Percentiles rank a stretch among this genome's conserved stretches.
Evolutionary conservation across 2,329 filamentous ascomycete genomes (phyloP).

Genomic region (Alternaria conjuncta): DNA sequence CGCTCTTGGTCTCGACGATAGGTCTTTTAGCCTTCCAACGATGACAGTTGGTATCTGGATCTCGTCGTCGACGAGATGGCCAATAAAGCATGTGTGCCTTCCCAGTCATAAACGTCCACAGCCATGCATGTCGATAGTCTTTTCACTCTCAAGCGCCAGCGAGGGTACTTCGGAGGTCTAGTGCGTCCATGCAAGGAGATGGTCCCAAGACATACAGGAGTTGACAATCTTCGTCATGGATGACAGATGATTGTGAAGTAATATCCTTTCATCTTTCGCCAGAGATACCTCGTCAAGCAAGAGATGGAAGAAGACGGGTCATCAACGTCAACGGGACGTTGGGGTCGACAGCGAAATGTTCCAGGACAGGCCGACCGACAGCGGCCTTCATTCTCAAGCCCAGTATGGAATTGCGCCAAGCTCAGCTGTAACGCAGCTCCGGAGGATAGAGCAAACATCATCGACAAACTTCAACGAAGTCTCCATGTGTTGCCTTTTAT

Average conservation of each 20-base stretch:
- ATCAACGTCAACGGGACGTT: background rate
- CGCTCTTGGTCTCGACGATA: background rate
- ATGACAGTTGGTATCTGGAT: background rate
- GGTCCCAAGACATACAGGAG: background rate
- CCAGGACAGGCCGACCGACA: background rate
- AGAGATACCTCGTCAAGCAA: background rate
- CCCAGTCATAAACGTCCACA: background rate
- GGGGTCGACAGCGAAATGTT: background rate
- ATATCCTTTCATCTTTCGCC: background rate
- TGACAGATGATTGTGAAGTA: background rate
- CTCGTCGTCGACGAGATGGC: background rate
- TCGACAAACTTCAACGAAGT: background rate
- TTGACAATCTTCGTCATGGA: background rate
- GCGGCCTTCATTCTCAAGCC: background rate
- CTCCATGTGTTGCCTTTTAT: background rate
- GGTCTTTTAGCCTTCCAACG: background rate
- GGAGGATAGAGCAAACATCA: background rate
- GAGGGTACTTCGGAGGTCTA: background rate
- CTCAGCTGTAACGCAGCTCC: background rate
- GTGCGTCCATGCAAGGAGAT: background rate
- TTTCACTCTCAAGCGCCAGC: background rate
- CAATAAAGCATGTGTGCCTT: background rate
- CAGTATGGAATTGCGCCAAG: background rate
- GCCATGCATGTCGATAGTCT: background rate
- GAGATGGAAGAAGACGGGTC: background rate